Evolutionary conservation across 352 stramenopile genomes (phyloP).

Genomic region (Aphanomyces cochlioides): DNA sequence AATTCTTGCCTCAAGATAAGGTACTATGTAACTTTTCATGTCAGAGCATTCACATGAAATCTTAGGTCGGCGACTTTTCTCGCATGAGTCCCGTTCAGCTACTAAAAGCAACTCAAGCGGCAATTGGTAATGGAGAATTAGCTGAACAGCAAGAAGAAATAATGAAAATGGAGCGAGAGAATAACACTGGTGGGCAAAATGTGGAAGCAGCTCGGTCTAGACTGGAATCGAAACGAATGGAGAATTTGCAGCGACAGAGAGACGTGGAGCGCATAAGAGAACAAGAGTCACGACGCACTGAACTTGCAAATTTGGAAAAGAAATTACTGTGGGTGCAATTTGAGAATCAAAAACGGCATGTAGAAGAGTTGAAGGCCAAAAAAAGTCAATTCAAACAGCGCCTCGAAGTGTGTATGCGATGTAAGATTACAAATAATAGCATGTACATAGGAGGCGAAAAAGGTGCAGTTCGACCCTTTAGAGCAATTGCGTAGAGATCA

Average conservation of each 20-base stretch:
- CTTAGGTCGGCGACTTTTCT: constrained; percentile 74
- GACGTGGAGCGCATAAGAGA: constrained; percentile 82
- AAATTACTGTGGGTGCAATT: constrained; percentile 85
- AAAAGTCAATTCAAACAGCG: constrained; percentile 65
- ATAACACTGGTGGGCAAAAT: constrained; percentile 45
- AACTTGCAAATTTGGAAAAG: constrained; percentile 83
- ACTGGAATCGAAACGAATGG: constrained; percentile 79
- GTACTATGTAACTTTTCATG: constrained; percentile 40
- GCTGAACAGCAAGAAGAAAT: constrained; percentile 69
- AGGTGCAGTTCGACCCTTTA: constrained; percentile 58
- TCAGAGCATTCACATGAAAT: not conserved
- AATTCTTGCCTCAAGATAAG: constrained; percentile 98
- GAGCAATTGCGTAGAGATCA: constrained; percentile 68
- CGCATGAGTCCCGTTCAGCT: constrained; percentile 73
- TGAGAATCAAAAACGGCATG: constrained; percentile 63
- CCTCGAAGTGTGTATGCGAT: constrained; percentile 45
- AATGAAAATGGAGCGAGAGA: constrained; percentile 69
- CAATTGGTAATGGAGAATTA: constrained; percentile 70
- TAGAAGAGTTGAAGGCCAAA: constrained; percentile 60
- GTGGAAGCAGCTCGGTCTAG: constrained; percentile 55
- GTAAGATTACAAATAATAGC: not conserved
- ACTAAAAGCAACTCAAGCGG: constrained; percentile 72
- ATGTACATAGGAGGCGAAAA: constrained; percentile 51
- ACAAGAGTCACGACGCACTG: constrained; percentile 71
- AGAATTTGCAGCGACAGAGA: constrained; percentile 74